phyloP scores from a whole-genome alignment of 768 basidiomycete genomes.

The Trametes sanguinea region DNA sequence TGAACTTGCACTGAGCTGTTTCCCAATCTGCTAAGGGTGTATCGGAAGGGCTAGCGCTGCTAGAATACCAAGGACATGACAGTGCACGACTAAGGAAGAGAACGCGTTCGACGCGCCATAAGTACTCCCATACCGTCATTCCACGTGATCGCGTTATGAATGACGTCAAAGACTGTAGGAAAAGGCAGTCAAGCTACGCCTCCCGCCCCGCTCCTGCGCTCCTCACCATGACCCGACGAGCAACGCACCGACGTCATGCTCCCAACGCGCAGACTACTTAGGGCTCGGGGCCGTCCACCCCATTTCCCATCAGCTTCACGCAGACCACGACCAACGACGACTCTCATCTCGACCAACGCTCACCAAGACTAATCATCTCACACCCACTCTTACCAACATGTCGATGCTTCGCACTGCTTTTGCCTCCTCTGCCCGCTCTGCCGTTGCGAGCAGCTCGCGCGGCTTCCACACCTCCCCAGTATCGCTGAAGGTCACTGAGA shows the following conservation, averaged over 20 bases:
- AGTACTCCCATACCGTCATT: background rate
- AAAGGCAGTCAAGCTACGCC: slow-evolving; percentile 3
- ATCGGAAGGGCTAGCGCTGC: too few relatives aligned
- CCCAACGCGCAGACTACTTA: slow-evolving; percentile 3
- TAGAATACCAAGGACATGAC: too few relatives aligned
- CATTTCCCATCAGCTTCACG: background rate
- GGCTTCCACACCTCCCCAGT: slow-evolving; percentile 36
- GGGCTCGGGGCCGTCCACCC: background rate
- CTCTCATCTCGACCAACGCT: background rate
- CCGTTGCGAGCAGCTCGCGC: slow-evolving; percentile 22
- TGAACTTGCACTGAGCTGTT: too few relatives aligned
- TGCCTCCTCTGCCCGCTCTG: slow-evolving; percentile 25
- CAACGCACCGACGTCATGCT: slow-evolving; percentile 20
- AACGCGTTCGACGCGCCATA: background rate
- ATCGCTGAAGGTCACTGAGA: slow-evolving; percentile 40
- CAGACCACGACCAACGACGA: background rate
- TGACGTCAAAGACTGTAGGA: slow-evolving; percentile 2
- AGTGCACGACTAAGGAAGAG: too few relatives aligned
- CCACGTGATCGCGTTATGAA: slow-evolving; percentile 12
- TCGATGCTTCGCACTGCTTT: slow-evolving; percentile 35
- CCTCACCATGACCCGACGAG: background rate
- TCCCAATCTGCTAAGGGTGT: too few relatives aligned
- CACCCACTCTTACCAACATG: background rate
- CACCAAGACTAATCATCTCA: background rate
- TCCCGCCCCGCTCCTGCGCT: background rate